A percentile compares a stretch with the other conserved stretches of the same genome.
These are phyloP conservation scores for Candida michaelii DNA, from an alignment of 805 yeast species.

Conservation along the genomic window DNA sequence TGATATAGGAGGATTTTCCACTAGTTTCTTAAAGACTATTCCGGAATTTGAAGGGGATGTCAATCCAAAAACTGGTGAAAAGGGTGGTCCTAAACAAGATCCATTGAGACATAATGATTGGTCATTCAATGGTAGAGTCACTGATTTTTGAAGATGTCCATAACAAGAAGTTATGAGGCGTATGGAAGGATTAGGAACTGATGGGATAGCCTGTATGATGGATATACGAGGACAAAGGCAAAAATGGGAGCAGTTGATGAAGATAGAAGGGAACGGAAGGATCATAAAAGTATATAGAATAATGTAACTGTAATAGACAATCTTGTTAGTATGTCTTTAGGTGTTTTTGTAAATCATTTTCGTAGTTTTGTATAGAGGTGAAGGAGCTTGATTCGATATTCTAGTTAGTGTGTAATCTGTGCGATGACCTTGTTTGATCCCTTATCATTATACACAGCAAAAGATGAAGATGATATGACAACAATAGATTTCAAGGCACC, in stretches of 20 bases:
- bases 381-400: too few species aligned
- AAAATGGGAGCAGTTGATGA: too few species aligned
- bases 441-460: conserved; percentile 37
- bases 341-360: too few species aligned
- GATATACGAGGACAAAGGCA: too few species aligned
- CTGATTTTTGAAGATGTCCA: conserved; percentile 78
- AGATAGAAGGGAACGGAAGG: too few species aligned
- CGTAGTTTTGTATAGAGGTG: not conserved
- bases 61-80: conserved; percentile 92
- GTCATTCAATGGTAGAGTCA: conserved; percentile 93
- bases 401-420: conserved; percentile 3
- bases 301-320: not conserved
- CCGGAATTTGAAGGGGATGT: conserved; percentile 95
- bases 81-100: conserved; percentile 97
- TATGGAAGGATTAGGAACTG: too few species aligned
- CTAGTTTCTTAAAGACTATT: conserved; percentile 70
- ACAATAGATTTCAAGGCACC: not conserved
- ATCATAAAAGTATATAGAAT: not conserved
- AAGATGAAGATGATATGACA: conserved; percentile 1
- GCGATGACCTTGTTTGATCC: conserved; percentile 28
- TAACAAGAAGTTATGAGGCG: too few species aligned
- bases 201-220: too few species aligned
- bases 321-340: not conserved
- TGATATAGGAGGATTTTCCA: conserved; percentile 65
- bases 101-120: conserved; percentile 83